Percentiles rank a stretch among this genome's conserved stretches.
Evolutionary conservation across 225 moss, liverwort and hornwort genomes (phyloP).

Genomic region (Physcomitrellopsis africana): DNA sequence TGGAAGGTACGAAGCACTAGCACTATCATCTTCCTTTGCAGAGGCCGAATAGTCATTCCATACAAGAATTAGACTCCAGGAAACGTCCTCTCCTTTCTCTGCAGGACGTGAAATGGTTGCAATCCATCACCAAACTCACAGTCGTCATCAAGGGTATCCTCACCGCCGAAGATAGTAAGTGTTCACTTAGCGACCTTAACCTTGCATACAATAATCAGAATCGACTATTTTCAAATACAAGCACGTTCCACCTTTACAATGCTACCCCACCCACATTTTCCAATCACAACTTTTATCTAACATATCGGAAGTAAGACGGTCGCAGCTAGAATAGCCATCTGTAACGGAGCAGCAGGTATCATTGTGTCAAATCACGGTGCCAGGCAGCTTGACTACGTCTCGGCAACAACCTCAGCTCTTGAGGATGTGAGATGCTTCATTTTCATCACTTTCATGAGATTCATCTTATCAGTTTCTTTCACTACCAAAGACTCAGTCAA

Average conservation of each 20-base stretch:
- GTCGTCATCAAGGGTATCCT: constrained; percentile 93
- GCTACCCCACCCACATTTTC: background rate
- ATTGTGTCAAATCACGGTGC: constrained; percentile 91
- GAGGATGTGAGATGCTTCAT: constrained; percentile 57
- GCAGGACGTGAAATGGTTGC: constrained; percentile 91
- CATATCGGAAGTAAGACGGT: background rate
- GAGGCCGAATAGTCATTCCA: background rate
- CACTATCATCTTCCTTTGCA: background rate
- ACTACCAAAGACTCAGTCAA: background rate
- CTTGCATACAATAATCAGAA: background rate
- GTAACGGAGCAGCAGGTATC: constrained; percentile 69
- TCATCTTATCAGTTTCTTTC: too few relatives aligned
- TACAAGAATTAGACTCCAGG: background rate
- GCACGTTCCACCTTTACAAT: background rate
- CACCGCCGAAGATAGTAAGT: constrained; percentile 86
- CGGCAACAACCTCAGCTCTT: constrained; percentile 73
- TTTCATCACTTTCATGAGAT: too few relatives aligned
- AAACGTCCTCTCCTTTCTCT: background rate
- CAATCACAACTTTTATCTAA: background rate
- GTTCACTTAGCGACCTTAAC: background rate
- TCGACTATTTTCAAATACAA: background rate
- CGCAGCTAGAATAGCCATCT: constrained; percentile 72
- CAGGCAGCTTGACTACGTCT: constrained; percentile 74
- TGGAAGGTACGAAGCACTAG: constrained; percentile 61
- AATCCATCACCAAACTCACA: constrained; percentile 81